phyloP scores from a whole-genome alignment of 371 early-diverging fungal species.

The Mortierella sp. region DNA sequence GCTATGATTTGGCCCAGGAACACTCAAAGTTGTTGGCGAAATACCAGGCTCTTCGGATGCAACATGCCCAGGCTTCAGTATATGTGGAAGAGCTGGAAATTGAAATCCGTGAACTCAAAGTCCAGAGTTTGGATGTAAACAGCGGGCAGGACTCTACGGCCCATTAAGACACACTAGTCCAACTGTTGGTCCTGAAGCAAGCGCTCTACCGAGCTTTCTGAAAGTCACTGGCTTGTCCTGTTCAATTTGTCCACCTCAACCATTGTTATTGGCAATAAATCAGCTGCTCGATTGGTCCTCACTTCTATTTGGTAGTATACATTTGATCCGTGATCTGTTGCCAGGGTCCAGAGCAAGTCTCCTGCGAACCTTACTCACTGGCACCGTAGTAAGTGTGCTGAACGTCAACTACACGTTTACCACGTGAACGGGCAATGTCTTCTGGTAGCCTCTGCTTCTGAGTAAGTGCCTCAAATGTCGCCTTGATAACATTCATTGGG shows the following conservation, averaged over 20 bases:
- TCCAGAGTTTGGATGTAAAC: slow-evolving; percentile 38
- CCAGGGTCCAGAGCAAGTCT: slow-evolving; percentile 6
- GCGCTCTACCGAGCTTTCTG: slow-evolving; percentile 1
- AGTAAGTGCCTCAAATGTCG: slow-evolving; percentile 90
- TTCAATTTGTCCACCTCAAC: no score
- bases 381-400: slow-evolving; percentile 78
- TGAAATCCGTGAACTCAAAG: slow-evolving; percentile 44
- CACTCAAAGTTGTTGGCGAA: slow-evolving; percentile 41
- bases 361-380: slow-evolving; percentile 35
- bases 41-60: slow-evolving; percentile 37
- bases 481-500: slow-evolving; percentile 98
- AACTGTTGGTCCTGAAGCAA: background rate
- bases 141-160: background rate
- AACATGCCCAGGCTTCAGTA: slow-evolving; percentile 44
- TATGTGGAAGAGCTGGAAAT: slow-evolving; percentile 43
- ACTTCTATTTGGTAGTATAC: no score
- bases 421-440: slow-evolving; percentile 89
- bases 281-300: no score
- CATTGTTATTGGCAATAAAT: no score
- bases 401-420: slow-evolving; percentile 91
- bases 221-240: no score
- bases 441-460: slow-evolving; percentile 82
- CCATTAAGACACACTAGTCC: background rate
- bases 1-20: slow-evolving; percentile 31
- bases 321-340: background rate